Evolutionary conservation across 306 rosid species (phyloP).

Genomic region (Sechiopsis laciniata): DNA sequence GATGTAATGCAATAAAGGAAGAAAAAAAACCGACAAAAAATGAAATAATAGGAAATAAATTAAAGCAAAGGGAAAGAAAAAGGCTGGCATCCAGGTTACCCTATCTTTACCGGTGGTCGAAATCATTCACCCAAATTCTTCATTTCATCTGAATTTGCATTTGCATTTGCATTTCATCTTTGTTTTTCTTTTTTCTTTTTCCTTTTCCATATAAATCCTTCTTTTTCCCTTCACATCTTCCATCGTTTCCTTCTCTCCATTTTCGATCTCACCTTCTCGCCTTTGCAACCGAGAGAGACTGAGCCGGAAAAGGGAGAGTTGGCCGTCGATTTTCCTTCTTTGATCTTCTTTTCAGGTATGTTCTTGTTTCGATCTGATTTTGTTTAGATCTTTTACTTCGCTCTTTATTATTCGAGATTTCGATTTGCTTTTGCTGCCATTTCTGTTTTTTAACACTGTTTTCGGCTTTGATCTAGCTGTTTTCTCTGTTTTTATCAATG

Average conservation of each 20-base stretch:
- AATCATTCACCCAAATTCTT: constrained; percentile 23
- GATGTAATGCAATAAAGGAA: too few relatives aligned
- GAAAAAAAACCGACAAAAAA: too few relatives aligned
- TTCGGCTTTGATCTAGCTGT: neutral
- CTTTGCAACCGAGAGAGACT: constrained; percentile 6
- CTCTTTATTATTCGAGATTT: neutral
- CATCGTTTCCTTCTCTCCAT: constrained; percentile 13
- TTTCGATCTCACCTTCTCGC: constrained; percentile 14
- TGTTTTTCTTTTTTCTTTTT: neutral
- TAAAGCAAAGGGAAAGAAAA: neutral
- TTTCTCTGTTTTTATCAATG: neutral
- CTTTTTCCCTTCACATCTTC: neutral
- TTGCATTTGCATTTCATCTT: neutral
- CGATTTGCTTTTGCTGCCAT: neutral
- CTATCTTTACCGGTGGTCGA: constrained; percentile 25
- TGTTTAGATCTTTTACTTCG: neutral
- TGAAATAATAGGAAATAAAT: neutral
- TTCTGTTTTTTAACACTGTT: neutral
- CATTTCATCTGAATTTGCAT: constrained; percentile 8
- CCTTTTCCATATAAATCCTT: neutral
- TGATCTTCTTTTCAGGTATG: neutral
- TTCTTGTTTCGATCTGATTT: constrained; percentile 14
- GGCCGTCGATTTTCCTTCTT: neutral
- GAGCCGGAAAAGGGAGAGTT: neutral
- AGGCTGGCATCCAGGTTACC: constrained; percentile 30